These are phyloP conservation scores for Clarireedia hainanense DNA, from an alignment of 2,329 filamentous ascomycete species.

Conservation along the genomic window DNA sequence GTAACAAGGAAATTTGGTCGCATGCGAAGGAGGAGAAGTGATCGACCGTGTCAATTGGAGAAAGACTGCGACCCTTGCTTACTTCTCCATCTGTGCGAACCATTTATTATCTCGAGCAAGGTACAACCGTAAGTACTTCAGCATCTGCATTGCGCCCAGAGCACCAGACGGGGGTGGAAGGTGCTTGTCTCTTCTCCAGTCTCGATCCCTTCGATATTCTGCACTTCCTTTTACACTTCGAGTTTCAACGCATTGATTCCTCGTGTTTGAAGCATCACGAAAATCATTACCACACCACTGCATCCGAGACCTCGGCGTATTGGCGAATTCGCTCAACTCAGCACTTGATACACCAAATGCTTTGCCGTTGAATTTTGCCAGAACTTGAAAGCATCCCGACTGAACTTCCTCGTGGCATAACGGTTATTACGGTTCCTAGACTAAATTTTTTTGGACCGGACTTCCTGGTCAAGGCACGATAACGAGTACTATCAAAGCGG, in stretches of 20 bases:
- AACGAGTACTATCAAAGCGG: not conserved
- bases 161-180: not conserved
- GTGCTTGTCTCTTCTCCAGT: not conserved
- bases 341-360: not conserved
- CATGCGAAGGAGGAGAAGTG: not conserved
- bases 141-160: not conserved
- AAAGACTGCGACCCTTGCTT: not conserved
- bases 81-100: conserved; percentile 1
- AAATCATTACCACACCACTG: conserved; percentile 1
- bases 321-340: conserved; percentile 4
- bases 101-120: not conserved
- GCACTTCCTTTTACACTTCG: not conserved
- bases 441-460: not conserved
- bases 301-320: conserved; percentile 6
- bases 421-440: not conserved
- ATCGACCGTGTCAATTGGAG: conserved; percentile 1
- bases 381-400: not conserved
- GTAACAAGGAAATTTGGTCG: not conserved
- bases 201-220: not conserved
- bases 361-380: conserved; percentile 6
- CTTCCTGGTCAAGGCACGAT: not conserved
- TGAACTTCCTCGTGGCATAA: conserved; percentile 2
- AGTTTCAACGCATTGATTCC: conserved; percentile 11
- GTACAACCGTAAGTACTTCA: not conserved
- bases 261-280: conserved; percentile 5